Base-by-base conservation (phyloP, 2,329 filamentous ascomycete genomes). In the Fusarium lateritium region DNA sequence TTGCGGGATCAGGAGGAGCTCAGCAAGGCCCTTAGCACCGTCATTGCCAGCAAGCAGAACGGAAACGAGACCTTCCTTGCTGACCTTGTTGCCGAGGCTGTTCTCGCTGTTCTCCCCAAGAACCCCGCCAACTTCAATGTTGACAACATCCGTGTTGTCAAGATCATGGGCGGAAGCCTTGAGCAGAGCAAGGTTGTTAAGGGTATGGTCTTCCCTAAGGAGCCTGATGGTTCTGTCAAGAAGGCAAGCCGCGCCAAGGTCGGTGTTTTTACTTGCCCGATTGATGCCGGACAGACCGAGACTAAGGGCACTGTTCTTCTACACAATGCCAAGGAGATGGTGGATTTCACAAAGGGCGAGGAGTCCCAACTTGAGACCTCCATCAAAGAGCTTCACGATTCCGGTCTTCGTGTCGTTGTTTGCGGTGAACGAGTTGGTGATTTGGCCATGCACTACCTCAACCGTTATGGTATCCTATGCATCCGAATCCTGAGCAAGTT, bases 401-500 rank as follows among this genome's bases (percentile, higher is more conserved):
- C 94, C 34, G 96, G 96, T 44, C 82, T 99, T 68, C 90, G 96
- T 58, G 97, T 99, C 19, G 90, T 98, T 50, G 88, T 99, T 72
- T 95, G 94, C 57, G 96, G 96, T 59, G 91, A 94, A 39, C 94
- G 93, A n/a, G 91, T 99, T 46, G 96, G 97, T 74, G 97, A 99
- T 79, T 88, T 99, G 65, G 96, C 96, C 56, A 86, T 97, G 81
- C 96, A 99, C 86, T 99, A 98, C 84, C 91, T 99, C 69, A 98
- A 99, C 88, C 93, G 95, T 76, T 97, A 92, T 82, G 94, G 93
- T 78, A 98, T 99, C 72, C 89, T 99, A 47, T 91, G 96, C 77
- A 95, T 99, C 85, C 97, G 97, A 83, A 91, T 99, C 72, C 89
- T 98, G 76, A 97, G 94, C 83, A 99, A 99, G 83, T 99, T 98